Base-by-base conservation (phyloP, 768 basidiomycete species). In the Tulasnella sp. region DNA sequence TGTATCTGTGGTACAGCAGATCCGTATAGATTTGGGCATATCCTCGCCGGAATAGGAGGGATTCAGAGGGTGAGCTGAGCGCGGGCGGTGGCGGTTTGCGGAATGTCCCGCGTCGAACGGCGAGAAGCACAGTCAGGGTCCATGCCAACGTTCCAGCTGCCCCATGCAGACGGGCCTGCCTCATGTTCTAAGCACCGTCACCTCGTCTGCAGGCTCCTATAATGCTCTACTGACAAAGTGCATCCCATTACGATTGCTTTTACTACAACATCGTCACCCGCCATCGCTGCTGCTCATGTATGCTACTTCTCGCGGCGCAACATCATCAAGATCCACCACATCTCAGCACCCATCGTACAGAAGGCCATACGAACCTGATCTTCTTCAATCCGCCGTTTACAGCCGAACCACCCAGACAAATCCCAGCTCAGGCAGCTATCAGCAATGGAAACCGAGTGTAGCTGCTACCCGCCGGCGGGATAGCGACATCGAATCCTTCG, bases 211-310 rank as follows among this genome's bases (percentile, higher is more conserved):
- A 67, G 61, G 61, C 61, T 67, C 61, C 61, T 67, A 67, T 67
- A 67, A 67, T 67, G 61, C 61, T 67, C 61, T 67, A 67, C 61
- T 67, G 61, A 67, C 61, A 67, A 61, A 67, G 61, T 67, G 61
- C 61, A 67, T 51, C 61, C 61, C 29, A 35, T 67, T 67, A 67
- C 61, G 61, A 67, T 67, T 67, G 61, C 61, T 67, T 67, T 67
- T 67, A 67, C 61, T 67, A 67, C 61, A 29, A 67, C 61, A 29
- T 32, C 61, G 61, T 67, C 61, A 67, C 61, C 61, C 61, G 32
- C 61, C 61, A 67, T 67, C 61, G 61, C 61, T 67, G 61, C 61
- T 67, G 29, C 61, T 67, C 61, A 67, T 67, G 61, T 67, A 67
- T 67, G 61, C 23, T 44, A 44, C 42, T 67, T 67, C 61, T 67